Conservation (phyloP, 768 basidiomycete genomes). For the Russula ochroleuca region DNA sequence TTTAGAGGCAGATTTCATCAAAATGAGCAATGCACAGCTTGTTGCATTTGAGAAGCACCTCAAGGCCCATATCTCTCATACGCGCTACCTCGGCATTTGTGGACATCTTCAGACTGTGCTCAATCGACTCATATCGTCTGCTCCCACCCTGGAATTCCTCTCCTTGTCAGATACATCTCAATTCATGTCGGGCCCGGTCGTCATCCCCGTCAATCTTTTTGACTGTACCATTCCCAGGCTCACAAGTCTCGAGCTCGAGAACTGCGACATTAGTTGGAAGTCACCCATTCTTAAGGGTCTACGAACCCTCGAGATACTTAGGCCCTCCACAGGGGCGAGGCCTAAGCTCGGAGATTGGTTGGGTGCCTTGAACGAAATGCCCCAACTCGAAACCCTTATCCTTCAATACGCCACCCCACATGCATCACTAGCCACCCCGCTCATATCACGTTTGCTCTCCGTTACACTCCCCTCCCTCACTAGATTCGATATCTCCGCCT, state of each 20-base stretch:
- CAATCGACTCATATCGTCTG: background rate
- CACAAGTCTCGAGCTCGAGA: background rate
- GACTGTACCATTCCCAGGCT: background rate
- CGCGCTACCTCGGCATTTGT: background rate
- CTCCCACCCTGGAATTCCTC: background rate
- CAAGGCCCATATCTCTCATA: constrained; percentile 7
- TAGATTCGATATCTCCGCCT: background rate
- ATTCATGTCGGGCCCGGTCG: too few species aligned
- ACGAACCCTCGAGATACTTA: constrained; percentile 1
- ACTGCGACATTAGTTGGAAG: constrained; percentile 2
- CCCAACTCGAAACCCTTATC: constrained; percentile 8
- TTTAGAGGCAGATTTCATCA: background rate
- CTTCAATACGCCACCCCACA: constrained; percentile 6
- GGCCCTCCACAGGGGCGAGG: background rate
- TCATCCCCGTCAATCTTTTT: background rate
- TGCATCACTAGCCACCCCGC: background rate
- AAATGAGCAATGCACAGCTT: background rate
- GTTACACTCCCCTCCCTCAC: constrained; percentile 6
- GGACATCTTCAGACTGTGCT: background rate
- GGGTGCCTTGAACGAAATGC: constrained; percentile 11
- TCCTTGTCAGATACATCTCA: background rate
- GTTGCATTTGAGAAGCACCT: background rate
- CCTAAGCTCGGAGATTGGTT: constrained; percentile 13
- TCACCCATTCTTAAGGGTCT: constrained; percentile 13
- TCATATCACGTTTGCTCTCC: background rate